Evolutionary conservation across 1,139 yeast species (phyloP), one percentile per base, ranked within the genome.

Genomic region (Saccharomyces uvarum): DNA sequence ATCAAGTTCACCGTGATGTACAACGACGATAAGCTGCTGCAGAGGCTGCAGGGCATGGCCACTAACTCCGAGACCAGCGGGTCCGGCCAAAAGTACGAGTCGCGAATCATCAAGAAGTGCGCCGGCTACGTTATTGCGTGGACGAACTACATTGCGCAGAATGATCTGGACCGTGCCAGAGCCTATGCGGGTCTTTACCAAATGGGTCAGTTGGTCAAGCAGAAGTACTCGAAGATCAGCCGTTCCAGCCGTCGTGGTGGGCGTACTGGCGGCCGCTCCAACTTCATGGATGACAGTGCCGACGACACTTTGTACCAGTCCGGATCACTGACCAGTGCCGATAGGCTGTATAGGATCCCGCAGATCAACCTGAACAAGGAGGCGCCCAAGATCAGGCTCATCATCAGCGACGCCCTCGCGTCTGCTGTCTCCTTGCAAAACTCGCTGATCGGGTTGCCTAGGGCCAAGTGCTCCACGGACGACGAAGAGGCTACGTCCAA

Each of bases 401-500:
- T 85, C 8, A 80, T 91, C 54, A 90, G 96, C 2, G 88, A 88
- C 56, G 83, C 96, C 16, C 81, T 86, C 54, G 82, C 89, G 8
- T 80, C 85, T 9, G 80, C 96, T 5, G 86, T 91, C 0, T 79
- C 84, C n/a, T 74, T 93, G 59, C 74, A 75, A 42, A 90, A 91
- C 66, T 74, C 83, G 7, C 74, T 93, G 55, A 74, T 81, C 56
- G 71, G 80, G n/a, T 74, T 89, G 51, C 77, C 82, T 1, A 63
- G 69, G 0, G 80, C 74, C 1, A 80, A 75, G 55, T 72, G 79
- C 4, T 84, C 96, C 0, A 74, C 82, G 51, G 89, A 87, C 53
- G 81, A 86, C 63, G 74, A 74, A 24, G 78, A 77, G 54, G 82
- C 87, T 2, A 76, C 80, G 6, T 74, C 73, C 31, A 79, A 81